Conservation (phyloP, 2,329 filamentous ascomycete genomes). For the Penicillium italicum region DNA sequence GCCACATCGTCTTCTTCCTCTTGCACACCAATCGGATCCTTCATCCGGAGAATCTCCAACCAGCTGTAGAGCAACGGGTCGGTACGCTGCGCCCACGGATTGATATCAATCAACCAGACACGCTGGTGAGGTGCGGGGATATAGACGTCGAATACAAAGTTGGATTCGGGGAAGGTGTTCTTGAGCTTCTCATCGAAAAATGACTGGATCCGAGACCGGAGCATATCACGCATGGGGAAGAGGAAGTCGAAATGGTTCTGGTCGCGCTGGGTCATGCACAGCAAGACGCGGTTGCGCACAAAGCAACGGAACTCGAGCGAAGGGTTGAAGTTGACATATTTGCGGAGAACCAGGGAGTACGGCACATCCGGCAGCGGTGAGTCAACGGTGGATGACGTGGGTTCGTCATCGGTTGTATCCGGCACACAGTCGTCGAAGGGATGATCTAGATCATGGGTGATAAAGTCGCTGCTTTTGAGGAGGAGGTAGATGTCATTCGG, state of each 20-base stretch:
- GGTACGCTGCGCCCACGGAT: constrained; percentile 86
- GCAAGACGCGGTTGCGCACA: constrained; percentile 73
- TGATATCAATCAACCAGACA: constrained; percentile 88
- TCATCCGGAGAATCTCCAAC: constrained; percentile 75
- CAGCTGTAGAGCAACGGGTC: constrained; percentile 88
- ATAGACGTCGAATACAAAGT: constrained; percentile 90
- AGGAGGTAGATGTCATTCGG: constrained; percentile 92
- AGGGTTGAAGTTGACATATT: constrained; percentile 84
- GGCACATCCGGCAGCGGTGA: constrained; percentile 50
- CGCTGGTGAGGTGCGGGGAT: constrained; percentile 70
- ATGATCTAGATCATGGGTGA: constrained; percentile 90
- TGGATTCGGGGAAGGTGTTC: constrained; percentile 75
- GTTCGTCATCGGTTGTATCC: constrained; percentile 23
- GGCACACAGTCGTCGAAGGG: constrained; percentile 73
- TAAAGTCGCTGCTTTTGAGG: constrained; percentile 89
- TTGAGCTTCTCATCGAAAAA: constrained; percentile 75
- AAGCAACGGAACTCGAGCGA: constrained; percentile 95
- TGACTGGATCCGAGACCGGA: constrained; percentile 65
- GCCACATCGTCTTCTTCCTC: constrained; percentile 32
- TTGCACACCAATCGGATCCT: constrained; percentile 42
- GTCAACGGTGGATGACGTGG: constrained; percentile 5
- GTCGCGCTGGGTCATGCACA: constrained; percentile 85
- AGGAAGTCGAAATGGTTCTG: constrained; percentile 88
- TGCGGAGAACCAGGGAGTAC: constrained; percentile 79
- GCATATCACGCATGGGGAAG: constrained; percentile 59